Percentiles rank a stretch among this genome's conserved stretches.
phyloP scores from a whole-genome alignment of 805 yeast genomes.

The Suhomyces sp. region DNA sequence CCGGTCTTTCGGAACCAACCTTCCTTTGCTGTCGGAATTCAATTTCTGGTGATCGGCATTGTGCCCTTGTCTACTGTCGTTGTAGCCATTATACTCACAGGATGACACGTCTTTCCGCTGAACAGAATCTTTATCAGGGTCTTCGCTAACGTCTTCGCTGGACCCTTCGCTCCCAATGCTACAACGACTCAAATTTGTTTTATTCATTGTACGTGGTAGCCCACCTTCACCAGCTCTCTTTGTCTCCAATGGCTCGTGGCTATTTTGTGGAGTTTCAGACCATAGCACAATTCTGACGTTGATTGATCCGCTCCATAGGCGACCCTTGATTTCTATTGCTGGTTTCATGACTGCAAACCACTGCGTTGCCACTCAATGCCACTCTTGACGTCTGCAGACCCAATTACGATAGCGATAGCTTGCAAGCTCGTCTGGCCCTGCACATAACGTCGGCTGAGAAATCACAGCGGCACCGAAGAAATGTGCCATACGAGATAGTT shows the following conservation, averaged over 20 bases:
- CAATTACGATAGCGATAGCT: background rate
- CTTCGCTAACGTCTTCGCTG: background rate
- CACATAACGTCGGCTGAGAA: background rate
- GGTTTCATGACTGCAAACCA: constrained; percentile 1
- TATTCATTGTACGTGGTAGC: background rate
- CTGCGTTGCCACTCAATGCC: background rate
- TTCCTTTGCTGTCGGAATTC: background rate
- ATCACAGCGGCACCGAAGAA: background rate
- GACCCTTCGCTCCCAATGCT: background rate
- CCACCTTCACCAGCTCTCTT: background rate
- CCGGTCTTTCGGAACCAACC: background rate
- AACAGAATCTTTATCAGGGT: background rate
- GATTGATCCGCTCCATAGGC: constrained; percentile 55
- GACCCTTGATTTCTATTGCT: constrained; percentile 24
- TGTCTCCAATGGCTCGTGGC: background rate
- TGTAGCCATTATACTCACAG: background rate
- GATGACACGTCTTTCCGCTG: background rate
- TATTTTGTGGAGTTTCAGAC: background rate
- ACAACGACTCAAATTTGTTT: background rate
- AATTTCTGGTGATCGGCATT: background rate
- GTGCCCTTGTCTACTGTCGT: background rate
- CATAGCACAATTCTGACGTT: constrained; percentile 29
- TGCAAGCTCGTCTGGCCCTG: background rate
- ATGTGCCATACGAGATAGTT: background rate
- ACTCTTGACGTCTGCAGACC: background rate